phyloP scores from a whole-genome alignment of 1,139 yeast genomes.

The Chernovozyma sophiae-reginae region DNA sequence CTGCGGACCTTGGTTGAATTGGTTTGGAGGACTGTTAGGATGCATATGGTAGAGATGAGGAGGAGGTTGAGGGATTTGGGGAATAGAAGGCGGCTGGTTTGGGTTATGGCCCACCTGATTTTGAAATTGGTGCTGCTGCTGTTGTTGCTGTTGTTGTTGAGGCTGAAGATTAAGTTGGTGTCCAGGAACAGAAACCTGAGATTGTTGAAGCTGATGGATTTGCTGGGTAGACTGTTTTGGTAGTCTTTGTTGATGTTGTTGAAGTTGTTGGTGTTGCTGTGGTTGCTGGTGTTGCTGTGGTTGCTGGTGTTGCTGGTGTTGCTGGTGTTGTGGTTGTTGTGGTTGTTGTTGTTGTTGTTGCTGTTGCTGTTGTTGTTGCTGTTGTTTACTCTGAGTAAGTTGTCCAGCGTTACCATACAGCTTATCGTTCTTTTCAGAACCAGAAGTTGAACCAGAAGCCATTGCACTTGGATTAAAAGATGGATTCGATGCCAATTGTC shows the following conservation, averaged over 20 bases:
- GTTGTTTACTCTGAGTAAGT: slow-evolving; percentile 5
- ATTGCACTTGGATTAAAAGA: not conserved
- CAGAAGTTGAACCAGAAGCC: not conserved
- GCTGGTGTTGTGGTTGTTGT: slow-evolving; percentile 1
- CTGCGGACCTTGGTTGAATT: slow-evolving; percentile 2
- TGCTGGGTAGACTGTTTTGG: slow-evolving; percentile 7
- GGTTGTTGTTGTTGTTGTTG: slow-evolving; percentile 2
- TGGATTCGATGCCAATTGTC: not conserved
- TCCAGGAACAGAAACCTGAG: too few species aligned
- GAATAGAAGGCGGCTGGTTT: not conserved
- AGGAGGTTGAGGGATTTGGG: too few species aligned
- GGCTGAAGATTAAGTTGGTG: not conserved
- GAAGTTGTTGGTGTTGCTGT: slow-evolving; percentile 2
- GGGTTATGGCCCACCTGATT: not conserved
- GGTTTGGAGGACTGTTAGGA: slow-evolving; percentile 2
- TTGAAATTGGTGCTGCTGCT: slow-evolving; percentile 1
- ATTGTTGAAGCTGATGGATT: slow-evolving; percentile 5
- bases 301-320: slow-evolving; percentile 1
- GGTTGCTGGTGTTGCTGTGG: slow-evolving; percentile 1
- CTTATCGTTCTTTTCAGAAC: not conserved
- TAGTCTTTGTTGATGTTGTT: slow-evolving; percentile 5
- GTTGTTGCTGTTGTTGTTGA: slow-evolving; percentile 6
- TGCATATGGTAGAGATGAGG: slow-evolving; percentile 3
- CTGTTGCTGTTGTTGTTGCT: slow-evolving; percentile 6
- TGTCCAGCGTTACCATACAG: not conserved